Conservation (phyloP, 2,329 filamentous ascomycete species). For the Westerdykella ornata region DNA sequence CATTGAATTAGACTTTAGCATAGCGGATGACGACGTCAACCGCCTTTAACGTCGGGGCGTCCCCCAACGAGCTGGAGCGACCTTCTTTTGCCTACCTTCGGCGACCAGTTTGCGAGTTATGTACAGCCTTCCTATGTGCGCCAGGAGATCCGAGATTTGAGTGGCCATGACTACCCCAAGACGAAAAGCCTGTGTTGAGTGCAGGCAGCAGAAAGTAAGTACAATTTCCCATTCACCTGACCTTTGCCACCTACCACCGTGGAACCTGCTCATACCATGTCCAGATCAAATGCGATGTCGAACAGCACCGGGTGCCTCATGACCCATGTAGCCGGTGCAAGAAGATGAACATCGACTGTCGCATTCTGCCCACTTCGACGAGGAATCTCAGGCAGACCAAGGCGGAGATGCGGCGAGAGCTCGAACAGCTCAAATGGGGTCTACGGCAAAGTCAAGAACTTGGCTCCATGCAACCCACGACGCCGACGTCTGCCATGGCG, state of each 20-base stretch:
- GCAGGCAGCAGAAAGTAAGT: constrained; percentile 35
- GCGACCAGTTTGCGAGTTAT: not conserved
- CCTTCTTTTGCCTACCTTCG: not conserved
- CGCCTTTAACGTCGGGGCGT: not conserved
- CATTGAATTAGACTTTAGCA: not conserved
- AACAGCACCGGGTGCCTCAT: constrained; percentile 34
- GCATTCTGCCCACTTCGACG: constrained; percentile 33
- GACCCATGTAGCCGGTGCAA: constrained; percentile 32
- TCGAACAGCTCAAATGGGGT: constrained; percentile 34
- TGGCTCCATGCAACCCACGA: constrained; percentile 17
- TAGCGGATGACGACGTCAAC: not conserved
- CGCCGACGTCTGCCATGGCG: constrained; percentile 18
- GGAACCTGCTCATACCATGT: constrained; percentile 10
- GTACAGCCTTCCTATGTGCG: not conserved
- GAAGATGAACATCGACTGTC: constrained; percentile 33
- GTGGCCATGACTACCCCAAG: constrained; percentile 27
- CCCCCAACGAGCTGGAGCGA: not conserved
- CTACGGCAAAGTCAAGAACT: constrained; percentile 23
- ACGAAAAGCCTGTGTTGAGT: constrained; percentile 35
- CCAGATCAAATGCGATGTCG: constrained; percentile 36
- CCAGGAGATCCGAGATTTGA: not conserved
- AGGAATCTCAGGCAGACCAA: constrained; percentile 35
- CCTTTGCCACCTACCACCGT: not conserved
- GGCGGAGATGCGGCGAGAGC: constrained; percentile 34
- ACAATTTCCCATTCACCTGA: not conserved